phyloP scores from a whole-genome alignment of 129 eudicot genomes.

The Tagetes patula region DNA sequence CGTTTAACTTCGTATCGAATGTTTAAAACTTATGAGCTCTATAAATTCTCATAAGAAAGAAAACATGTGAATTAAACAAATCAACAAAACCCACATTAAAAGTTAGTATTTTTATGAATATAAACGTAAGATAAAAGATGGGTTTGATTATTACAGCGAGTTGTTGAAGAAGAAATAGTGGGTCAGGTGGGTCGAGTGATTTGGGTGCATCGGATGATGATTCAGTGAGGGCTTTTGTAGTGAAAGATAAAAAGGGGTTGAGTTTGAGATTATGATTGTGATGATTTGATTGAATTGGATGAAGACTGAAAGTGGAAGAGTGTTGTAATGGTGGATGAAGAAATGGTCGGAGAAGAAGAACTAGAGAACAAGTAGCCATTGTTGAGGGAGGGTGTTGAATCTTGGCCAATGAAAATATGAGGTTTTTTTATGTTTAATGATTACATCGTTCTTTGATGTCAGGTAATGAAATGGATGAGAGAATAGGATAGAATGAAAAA shows the following conservation, averaged over 20 bases:
- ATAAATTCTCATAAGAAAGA: not conserved
- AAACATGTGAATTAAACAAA: not conserved
- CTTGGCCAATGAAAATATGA: slow-evolving; percentile 33
- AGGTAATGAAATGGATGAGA: no score
- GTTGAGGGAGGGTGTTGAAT: not conserved
- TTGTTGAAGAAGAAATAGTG: not conserved
- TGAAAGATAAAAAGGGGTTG: slow-evolving; percentile 35
- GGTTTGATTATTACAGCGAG: no score
- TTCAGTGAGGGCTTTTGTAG: slow-evolving; percentile 60
- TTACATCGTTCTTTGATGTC: no score
- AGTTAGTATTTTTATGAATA: no score
- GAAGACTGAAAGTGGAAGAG: slow-evolving; percentile 27
- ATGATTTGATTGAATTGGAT: slow-evolving; percentile 22
- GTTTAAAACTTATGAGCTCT: not conserved
- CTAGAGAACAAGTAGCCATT: slow-evolving; percentile 31
- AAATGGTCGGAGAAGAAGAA: slow-evolving; percentile 39
- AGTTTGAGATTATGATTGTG: slow-evolving; percentile 20
- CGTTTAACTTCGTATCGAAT: no score
- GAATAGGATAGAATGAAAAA: no score
- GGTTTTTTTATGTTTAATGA: not conserved
- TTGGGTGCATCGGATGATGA: slow-evolving; percentile 76
- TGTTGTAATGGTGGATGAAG: slow-evolving; percentile 29
- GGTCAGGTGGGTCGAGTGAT: slow-evolving; percentile 28
- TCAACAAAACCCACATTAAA: no score
- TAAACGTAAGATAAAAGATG: no score